These are phyloP conservation scores for Hymenoscyphus fraxineus DNA, from an alignment of 2,329 filamentous ascomycete species.

Conservation along the genomic window DNA sequence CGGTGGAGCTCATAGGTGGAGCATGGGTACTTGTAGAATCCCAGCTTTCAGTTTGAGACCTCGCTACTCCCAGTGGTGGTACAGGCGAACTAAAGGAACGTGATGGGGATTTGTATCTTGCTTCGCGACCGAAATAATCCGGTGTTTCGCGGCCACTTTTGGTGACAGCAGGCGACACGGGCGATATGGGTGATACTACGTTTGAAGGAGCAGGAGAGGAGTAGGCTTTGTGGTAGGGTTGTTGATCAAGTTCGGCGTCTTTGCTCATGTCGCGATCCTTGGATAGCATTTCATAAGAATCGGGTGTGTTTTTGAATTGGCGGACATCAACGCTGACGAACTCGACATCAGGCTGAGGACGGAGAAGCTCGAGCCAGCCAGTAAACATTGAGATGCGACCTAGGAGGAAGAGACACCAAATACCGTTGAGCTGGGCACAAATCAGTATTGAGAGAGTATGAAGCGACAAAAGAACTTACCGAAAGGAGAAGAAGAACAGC, in stretches of 20 bases:
- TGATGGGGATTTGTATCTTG: slow-evolving; percentile 44
- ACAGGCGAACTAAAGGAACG: slow-evolving; percentile 47
- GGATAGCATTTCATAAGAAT: slow-evolving; percentile 77
- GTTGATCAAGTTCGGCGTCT: slow-evolving; percentile 10
- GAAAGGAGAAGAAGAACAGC: slow-evolving; percentile 80
- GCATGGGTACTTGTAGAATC: slow-evolving; percentile 28
- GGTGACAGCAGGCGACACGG: slow-evolving; percentile 25
- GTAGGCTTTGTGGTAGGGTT: slow-evolving; percentile 23
- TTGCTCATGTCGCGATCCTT: slow-evolving; percentile 35
- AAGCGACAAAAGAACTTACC: slow-evolving; percentile 46
- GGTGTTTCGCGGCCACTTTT: slow-evolving; percentile 32
- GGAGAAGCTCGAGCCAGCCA: slow-evolving; percentile 72
- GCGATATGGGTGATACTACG: slow-evolving; percentile 13
- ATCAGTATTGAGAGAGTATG: background rate
- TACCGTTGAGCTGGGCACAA: slow-evolving; percentile 63
- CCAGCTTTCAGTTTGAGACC: slow-evolving; percentile 15
- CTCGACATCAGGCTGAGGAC: slow-evolving; percentile 60
- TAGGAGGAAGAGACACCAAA: slow-evolving; percentile 81
- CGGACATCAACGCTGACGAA: slow-evolving; percentile 81
- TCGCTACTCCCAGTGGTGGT: slow-evolving; percentile 33
- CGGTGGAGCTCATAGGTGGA: slow-evolving; percentile 19
- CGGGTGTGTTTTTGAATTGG: slow-evolving; percentile 57
- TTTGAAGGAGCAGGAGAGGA: slow-evolving; percentile 21
- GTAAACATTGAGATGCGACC: slow-evolving; percentile 79
- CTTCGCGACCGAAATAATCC: slow-evolving; percentile 42